phyloP scores from a whole-genome alignment of 192 early-diverging fungal species.

The Podochytrium sp. region DNA sequence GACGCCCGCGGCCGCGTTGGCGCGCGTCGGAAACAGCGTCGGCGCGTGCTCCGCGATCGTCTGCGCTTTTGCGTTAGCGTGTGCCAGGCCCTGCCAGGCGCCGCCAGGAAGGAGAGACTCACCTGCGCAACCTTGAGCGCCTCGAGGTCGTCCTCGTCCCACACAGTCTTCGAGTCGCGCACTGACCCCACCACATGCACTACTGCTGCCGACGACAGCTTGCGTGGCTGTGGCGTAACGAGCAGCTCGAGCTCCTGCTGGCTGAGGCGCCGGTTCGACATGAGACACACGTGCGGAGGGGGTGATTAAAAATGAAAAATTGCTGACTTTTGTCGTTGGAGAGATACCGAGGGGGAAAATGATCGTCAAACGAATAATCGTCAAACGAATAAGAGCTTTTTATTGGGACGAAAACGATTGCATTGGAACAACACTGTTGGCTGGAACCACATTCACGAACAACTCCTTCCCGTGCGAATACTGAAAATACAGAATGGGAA shows the following conservation, averaged over 20 bases:
- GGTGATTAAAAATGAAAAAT: neutral
- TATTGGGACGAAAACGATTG: too few species aligned
- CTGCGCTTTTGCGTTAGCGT: too few species aligned
- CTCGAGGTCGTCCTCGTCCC: constrained; percentile 22
- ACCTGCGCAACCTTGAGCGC: constrained; percentile 8
- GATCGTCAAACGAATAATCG: too few species aligned
- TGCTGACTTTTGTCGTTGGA: neutral
- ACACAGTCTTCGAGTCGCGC: neutral
- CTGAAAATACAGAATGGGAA: neutral
- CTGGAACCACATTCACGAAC: neutral
- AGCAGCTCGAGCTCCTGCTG: neutral
- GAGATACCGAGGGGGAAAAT: neutral
- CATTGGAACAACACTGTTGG: neutral
- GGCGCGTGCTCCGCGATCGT: neutral
- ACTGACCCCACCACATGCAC: neutral
- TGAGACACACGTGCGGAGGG: neutral
- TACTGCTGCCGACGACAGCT: neutral
- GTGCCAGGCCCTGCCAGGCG: too few species aligned
- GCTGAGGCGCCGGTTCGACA: neutral
- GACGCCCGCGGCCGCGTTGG: neutral
- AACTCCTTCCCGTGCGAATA: neutral
- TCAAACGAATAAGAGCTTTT: too few species aligned
- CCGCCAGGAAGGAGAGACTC: too few species aligned
- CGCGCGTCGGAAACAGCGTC: constrained; percentile 12
- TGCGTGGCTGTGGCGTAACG: neutral